Percentiles rank a stretch among this genome's conserved stretches.
Evolutionary conservation across 192 early-diverging fungal species (phyloP).

Genomic region (Gamsiella multidivaricata): DNA sequence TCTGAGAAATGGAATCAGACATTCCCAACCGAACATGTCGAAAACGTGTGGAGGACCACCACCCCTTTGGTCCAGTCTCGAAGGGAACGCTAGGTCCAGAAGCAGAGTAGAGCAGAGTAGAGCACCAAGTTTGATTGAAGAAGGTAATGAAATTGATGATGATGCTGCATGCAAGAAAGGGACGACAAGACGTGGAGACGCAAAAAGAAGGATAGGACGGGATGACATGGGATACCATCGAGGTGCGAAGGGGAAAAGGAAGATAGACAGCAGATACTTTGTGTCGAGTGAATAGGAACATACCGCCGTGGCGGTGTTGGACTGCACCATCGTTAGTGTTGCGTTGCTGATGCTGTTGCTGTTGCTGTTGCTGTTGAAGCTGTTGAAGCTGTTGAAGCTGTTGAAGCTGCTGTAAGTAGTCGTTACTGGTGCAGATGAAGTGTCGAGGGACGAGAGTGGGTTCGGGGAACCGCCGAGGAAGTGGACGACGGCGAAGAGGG

Average conservation of each 20-base stretch:
- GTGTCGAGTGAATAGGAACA: background rate
- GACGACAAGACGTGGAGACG: no score
- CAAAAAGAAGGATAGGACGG: background rate
- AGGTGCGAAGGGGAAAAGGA: constrained; percentile 2
- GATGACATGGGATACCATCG: background rate
- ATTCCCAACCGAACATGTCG: background rate
- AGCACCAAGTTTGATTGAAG: no score
- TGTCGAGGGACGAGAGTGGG: background rate
- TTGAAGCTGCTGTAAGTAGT: no score
- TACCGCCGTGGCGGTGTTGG: constrained; percentile 13
- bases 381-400: no score
- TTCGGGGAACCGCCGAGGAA: no score
- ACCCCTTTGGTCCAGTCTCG: background rate
- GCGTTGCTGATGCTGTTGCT: background rate
- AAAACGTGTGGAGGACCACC: background rate
- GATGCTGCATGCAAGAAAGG: no score
- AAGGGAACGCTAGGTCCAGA: background rate
- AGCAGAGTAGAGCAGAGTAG: background rate
- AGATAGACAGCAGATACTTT: no score
- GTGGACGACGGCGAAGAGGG: no score
- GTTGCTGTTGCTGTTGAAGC: background rate
- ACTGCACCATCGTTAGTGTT: constrained; percentile 6
- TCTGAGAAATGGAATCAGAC: background rate
- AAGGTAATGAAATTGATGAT: no score
- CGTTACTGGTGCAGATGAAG: background rate